Base-by-base conservation (phyloP, 345 rosid genomes). In the Citropsis articulata region DNA sequence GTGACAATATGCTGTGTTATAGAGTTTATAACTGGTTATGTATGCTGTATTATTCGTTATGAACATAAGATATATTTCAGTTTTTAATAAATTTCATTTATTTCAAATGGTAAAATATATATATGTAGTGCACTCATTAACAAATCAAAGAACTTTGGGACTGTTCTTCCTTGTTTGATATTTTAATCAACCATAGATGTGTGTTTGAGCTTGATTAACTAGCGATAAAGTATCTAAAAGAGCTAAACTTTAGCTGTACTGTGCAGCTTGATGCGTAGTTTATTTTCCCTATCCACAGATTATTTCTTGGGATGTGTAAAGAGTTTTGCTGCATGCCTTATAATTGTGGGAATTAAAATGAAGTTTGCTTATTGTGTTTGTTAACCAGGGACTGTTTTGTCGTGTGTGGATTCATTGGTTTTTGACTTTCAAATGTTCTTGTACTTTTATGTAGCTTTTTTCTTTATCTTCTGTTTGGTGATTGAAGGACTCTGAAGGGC, bases 401-500 rank as follows among this genome's bases (percentile, higher is more conserved):
- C 28, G 14, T 62, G 60, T 42, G n/a, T 35, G 31, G 31, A 22
- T 50, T 28, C 1, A 12, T 21, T 30, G 50, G 57, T 45, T 4
- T 4, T 64, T 75, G 61, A 45, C 12, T 12, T 65, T 63, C 13
- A 48, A 6, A 69, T 22, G 42, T 28, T 16, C 16, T 31, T 66
- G 56, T 31, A 53, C 50, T 59, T 57, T 48, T 48, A 25, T 31
- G 18, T 72, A 73, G 75, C 28, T 71, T 27, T 68, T 71, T 42
- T 38, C 60, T 48, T 64, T 48, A 6, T 72, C 31, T 84, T 60
- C 25, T 81, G 69, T 68, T 72, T 76, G 76, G 65, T 57, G 76
- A 30, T 75, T 72, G 50, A 70, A 95, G 99, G 98, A 92, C 86
- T 84, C 90, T 22, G 97, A 90, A 83, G 98, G 99, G 63, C 93